Percentiles rank a stretch among this genome's conserved stretches.
Evolutionary conservation across 495 filamentous ascomycete species (phyloP).

Genomic region (Letharia lupina): DNA sequence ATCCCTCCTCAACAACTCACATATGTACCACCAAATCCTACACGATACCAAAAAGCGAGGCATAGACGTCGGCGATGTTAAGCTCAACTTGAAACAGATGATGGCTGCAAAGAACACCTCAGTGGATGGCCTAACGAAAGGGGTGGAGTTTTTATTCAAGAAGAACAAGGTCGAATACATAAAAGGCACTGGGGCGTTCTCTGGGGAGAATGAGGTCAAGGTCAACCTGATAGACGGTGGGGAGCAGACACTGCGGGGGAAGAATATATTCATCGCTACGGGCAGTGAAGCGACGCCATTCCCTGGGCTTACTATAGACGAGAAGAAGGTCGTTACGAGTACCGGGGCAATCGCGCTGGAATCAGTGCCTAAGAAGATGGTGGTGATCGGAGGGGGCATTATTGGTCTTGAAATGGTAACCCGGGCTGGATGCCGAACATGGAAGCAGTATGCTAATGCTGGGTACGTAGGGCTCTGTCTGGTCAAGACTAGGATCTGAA

Average conservation of each 20-base stretch:
- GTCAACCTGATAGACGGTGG: constrained; percentile 85
- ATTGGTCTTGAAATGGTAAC: constrained; percentile 94
- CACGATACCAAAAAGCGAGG: constrained; percentile 96
- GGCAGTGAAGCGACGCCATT: constrained; percentile 92
- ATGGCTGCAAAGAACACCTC: constrained; percentile 97
- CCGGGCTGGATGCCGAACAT: background rate
- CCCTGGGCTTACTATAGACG: constrained; percentile 90
- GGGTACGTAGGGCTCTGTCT: constrained; percentile 67
- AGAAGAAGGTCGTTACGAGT: constrained; percentile 93
- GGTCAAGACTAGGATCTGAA: constrained; percentile 85
- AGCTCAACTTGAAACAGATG: constrained; percentile 88
- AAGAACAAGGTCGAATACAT: constrained; percentile 97
- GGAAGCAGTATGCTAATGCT: constrained; percentile 22
- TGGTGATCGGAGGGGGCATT: constrained; percentile 96
- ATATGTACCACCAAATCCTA: constrained; percentile 93
- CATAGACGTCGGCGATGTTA: constrained; percentile 93
- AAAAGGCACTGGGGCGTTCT: constrained; percentile 82
- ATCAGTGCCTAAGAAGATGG: constrained; percentile 92
- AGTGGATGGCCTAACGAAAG: constrained; percentile 85
- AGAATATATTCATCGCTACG: constrained; percentile 97
- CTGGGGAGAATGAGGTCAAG: constrained; percentile 83
- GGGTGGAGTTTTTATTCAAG: constrained; percentile 95
- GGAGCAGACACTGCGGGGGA: constrained; percentile 72
- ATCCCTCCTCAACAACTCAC: constrained; percentile 98
- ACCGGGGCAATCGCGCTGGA: constrained; percentile 85